A percentile compares a stretch with the other conserved stretches of the same genome.
These are phyloP conservation scores for Polysphondylium violaceum DNA, from an alignment of 78 protist genomes.

Conservation along the genomic window DNA sequence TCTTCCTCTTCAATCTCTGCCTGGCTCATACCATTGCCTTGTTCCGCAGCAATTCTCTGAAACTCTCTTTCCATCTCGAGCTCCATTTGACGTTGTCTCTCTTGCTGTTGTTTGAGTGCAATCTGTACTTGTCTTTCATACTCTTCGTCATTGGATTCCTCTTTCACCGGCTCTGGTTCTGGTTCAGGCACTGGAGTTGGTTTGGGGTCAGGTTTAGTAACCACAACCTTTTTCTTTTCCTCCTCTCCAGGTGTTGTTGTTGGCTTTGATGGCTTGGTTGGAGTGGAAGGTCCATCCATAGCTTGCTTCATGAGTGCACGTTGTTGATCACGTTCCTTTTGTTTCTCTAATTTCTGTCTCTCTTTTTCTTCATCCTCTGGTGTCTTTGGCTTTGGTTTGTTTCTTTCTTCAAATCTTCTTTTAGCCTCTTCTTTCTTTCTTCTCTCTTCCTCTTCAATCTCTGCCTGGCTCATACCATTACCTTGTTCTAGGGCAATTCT, in stretches of 20 bases:
- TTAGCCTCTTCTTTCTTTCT: slow-evolving; percentile 26
- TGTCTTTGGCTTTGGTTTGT: slow-evolving; percentile 19
- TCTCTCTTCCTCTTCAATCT: slow-evolving; percentile 32
- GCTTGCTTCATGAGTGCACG: slow-evolving; percentile 40
- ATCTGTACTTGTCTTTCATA: slow-evolving; percentile 4
- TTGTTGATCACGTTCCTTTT: slow-evolving; percentile 62
- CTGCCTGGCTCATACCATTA: background rate
- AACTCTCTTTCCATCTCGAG: slow-evolving; percentile 45
- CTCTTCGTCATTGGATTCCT: background rate
- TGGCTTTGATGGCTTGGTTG: background rate
- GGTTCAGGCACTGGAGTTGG: background rate
- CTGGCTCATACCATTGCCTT: background rate
- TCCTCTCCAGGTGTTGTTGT: slow-evolving; percentile 2
- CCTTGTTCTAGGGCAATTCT: slow-evolving; percentile 35
- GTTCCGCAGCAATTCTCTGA: slow-evolving; percentile 47
- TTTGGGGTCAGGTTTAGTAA: background rate
- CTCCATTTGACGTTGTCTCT: slow-evolving; percentile 59
- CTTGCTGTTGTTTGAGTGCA: slow-evolving; percentile 23
- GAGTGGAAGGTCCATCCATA: slow-evolving; percentile 1
- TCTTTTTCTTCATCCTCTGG: slow-evolving; percentile 42
- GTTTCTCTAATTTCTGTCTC: slow-evolving; percentile 9
- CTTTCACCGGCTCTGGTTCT: background rate
- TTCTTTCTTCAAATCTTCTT: slow-evolving; percentile 27
- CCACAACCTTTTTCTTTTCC: background rate
- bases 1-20: slow-evolving; percentile 8